These are phyloP conservation scores for Geranomyces michiganensis DNA, from an alignment of 192 early-diverging fungal genomes.

Conservation along the genomic window DNA sequence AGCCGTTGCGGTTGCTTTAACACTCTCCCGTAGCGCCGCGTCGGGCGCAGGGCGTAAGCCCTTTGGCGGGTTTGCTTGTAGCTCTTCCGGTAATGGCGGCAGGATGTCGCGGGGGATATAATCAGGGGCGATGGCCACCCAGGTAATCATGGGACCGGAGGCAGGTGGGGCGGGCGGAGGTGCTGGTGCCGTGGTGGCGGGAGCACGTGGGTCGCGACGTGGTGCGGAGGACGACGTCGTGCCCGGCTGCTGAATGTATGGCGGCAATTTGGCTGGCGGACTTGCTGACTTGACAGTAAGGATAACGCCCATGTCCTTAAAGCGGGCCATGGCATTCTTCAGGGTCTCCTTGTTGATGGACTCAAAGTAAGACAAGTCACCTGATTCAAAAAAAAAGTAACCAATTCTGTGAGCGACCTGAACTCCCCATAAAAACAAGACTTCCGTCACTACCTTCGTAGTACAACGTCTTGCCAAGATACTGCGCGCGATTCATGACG, in stretches of 20 bases:
- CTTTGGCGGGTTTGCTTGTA: neutral
- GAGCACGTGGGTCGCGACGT: constrained; percentile 17
- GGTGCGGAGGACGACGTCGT: constrained; percentile 1
- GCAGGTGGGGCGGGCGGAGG: constrained; percentile 14
- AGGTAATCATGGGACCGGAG: constrained; percentile 39
- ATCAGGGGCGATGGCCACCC: constrained; percentile 43
- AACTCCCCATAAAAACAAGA: constrained; percentile 2
- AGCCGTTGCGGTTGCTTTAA: neutral
- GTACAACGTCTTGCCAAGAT: constrained; percentile 81
- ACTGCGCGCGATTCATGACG: constrained; percentile 70
- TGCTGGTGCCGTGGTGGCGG: constrained; percentile 17
- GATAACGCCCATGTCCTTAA: constrained; percentile 71
- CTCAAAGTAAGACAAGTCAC: constrained; percentile 74
- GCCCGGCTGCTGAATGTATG: constrained; percentile 1
- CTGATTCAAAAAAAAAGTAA: constrained; percentile 3
- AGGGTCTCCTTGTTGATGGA: constrained; percentile 84
- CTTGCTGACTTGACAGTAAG: constrained; percentile 46
- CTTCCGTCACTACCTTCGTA: constrained; percentile 63
- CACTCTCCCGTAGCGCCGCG: neutral
- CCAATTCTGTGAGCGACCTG: neutral
- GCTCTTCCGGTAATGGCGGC: neutral
- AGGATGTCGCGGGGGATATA: constrained; percentile 31
- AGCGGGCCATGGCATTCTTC: constrained; percentile 73
- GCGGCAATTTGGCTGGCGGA: constrained; percentile 16
- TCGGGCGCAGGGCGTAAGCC: neutral